phyloP scores from a whole-genome alignment of 139 green algal species.

The Coelastrella sp. region DNA sequence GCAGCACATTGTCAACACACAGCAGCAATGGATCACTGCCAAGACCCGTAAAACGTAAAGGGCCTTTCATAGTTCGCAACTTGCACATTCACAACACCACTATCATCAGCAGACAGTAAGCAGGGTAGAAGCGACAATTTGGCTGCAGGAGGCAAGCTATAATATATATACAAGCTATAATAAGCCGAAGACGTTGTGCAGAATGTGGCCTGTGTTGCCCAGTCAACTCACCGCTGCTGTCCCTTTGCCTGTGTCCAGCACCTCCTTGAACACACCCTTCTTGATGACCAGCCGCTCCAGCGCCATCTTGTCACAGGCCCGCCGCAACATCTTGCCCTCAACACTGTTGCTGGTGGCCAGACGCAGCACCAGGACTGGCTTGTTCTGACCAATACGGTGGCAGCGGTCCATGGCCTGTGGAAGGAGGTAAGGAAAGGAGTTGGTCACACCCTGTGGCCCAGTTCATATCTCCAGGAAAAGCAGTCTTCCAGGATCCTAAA shows the following conservation, averaged over 20 bases:
- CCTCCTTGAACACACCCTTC: constrained; percentile 93
- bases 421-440: background rate
- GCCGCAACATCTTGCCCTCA: constrained; percentile 93
- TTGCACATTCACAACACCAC: too few relatives aligned
- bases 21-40: background rate
- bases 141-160: too few relatives aligned
- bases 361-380: constrained; percentile 95
- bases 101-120: too few relatives aligned
- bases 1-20: background rate
- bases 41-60: too few relatives aligned
- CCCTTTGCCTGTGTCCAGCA: constrained; percentile 43
- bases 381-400: constrained; percentile 98
- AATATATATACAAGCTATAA: too few relatives aligned
- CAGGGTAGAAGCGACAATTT: too few relatives aligned
- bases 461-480: too few relatives aligned
- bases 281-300: constrained; percentile 96
- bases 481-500: too few relatives aligned
- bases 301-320: constrained; percentile 91
- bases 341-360: constrained; percentile 94
- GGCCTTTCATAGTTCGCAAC: too few relatives aligned
- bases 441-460: background rate
- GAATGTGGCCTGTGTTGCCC: too few relatives aligned
- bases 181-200: background rate
- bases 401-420: constrained; percentile 97
- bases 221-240: background rate